phyloP scores from a whole-genome alignment of 176 grass and related monocot genomes.

The Eremochloa ophiuroides region DNA sequence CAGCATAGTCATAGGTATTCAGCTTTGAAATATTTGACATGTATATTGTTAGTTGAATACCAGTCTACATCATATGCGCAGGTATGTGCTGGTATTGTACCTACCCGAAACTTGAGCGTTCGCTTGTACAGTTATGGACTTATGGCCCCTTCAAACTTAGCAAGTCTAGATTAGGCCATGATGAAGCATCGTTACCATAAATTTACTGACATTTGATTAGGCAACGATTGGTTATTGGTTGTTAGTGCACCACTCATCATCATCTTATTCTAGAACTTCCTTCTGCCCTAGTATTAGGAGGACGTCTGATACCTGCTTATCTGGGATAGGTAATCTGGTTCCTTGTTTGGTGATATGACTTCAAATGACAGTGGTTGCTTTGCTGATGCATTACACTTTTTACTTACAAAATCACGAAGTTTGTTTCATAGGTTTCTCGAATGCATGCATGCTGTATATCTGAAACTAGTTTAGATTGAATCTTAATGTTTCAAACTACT shows the following conservation, averaged over 20 bases:
- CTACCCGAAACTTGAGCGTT: neutral
- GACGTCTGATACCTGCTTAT: neutral
- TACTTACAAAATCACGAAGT: neutral
- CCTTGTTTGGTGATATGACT: neutral
- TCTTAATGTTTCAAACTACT: neutral
- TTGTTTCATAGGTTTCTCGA: neutral
- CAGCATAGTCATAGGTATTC: neutral
- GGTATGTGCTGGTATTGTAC: neutral
- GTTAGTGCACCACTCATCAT: neutral
- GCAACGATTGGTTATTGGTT: neutral
- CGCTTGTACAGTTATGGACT: neutral
- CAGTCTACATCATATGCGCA: neutral
- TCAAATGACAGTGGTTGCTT: neutral
- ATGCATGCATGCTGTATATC: neutral
- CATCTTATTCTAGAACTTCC: neutral
- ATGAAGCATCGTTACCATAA: neutral
- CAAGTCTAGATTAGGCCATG: conserved; percentile 6
- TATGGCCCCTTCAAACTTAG: neutral
- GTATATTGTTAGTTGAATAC: neutral
- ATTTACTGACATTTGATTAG: neutral
- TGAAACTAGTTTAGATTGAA: conserved; percentile 15
- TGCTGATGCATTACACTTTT: neutral
- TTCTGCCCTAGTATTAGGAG: neutral
- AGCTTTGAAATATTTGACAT: neutral
- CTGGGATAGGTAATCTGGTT: neutral